Evolutionary conservation across 805 yeast genomes (phyloP).

Genomic region (Candida boidinii): DNA sequence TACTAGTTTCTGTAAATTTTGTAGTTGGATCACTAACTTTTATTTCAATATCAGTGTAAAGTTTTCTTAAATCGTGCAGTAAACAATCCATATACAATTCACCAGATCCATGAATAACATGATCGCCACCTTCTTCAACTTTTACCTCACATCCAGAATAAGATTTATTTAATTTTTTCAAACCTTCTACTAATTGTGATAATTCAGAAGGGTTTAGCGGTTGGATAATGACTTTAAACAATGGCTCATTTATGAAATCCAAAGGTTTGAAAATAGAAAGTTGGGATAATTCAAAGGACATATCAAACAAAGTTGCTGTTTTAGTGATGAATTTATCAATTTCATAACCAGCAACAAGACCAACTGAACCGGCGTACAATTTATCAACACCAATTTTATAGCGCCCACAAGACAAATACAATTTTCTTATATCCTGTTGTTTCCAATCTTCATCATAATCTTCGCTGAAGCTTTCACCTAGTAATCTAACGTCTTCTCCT

Average conservation of each 20-base stretch:
- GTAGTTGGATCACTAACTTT: slow-evolving; percentile 82
- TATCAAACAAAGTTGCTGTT: slow-evolving; percentile 46
- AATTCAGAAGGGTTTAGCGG: slow-evolving; percentile 73
- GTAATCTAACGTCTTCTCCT: slow-evolving; percentile 39
- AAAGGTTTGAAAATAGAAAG: slow-evolving; percentile 30
- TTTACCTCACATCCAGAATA: slow-evolving; percentile 62
- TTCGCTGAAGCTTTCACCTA: slow-evolving; percentile 45
- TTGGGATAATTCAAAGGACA: slow-evolving; percentile 9
- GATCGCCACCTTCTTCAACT: slow-evolving; percentile 87
- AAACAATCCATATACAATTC: slow-evolving; percentile 82
- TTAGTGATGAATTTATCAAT: slow-evolving; percentile 48
- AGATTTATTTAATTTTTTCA: slow-evolving; percentile 50
- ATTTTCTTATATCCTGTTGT: slow-evolving; percentile 28
- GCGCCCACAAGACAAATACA: slow-evolving; percentile 60
- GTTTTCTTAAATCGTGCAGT: slow-evolving; percentile 62
- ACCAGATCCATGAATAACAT: slow-evolving; percentile 72
- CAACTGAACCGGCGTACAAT: slow-evolving; percentile 61
- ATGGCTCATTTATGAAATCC: slow-evolving; percentile 42
- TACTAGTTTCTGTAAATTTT: slow-evolving; percentile 69
- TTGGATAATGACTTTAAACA: slow-evolving; percentile 76
- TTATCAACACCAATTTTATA: slow-evolving; percentile 48
- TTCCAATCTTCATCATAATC: slow-evolving; percentile 47
- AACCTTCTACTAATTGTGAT: slow-evolving; percentile 63
- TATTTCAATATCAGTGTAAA: slow-evolving; percentile 58
- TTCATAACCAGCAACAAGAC: slow-evolving; percentile 49